phyloP scores from a whole-genome alignment of 169 alveolate species.

The Amoebophrya sp. region DNA sequence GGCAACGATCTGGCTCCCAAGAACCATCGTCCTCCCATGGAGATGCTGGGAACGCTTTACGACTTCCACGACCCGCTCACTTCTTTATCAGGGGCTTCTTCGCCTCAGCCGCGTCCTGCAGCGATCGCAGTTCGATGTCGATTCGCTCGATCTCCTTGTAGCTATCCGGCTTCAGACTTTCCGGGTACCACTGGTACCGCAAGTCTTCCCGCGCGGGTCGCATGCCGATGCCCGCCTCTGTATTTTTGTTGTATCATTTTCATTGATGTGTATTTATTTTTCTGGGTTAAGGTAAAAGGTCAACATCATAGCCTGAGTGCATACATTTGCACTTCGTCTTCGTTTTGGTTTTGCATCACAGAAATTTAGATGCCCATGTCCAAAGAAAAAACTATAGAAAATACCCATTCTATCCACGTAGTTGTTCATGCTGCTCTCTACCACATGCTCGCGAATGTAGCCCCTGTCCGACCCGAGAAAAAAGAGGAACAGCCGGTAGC shows the following conservation, averaged over 20 bases:
- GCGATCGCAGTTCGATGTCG: not conserved
- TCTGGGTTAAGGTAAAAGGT: no score
- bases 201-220: not conserved
- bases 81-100: not conserved
- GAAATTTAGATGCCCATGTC: no score
- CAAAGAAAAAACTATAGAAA: no score
- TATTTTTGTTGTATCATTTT: no score
- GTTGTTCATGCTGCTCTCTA: not conserved
- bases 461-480: not conserved
- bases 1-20: no score
- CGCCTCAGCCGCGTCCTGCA: not conserved
- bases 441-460: not conserved
- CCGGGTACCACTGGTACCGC: not conserved
- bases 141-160: not conserved
- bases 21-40: no score
- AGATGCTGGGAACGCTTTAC: no score
- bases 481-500: not conserved
- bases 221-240: constrained; percentile 26
- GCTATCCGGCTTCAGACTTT: not conserved
- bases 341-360: no score
- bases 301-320: no score
- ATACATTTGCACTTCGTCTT: no score
- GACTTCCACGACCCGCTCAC: no score
- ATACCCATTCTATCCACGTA: not conserved
- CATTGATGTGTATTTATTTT: no score